A percentile compares a stretch with the other conserved stretches of the same genome.
phyloP scores from a whole-genome alignment of 2,329 filamentous ascomycete genomes.

The Penicillium sclerotigenum region DNA sequence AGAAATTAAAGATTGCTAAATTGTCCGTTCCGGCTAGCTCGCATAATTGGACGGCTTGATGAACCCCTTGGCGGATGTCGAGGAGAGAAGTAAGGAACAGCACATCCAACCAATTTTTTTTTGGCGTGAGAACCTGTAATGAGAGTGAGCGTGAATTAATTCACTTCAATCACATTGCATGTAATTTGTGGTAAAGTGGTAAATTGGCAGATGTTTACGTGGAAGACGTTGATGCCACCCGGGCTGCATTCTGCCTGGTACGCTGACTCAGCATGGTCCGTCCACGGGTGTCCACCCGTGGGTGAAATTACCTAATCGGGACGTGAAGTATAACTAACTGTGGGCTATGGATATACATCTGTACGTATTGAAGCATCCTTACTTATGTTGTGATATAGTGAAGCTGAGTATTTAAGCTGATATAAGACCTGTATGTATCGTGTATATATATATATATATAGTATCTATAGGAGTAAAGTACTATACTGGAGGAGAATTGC shows the following conservation, averaged over 20 bases:
- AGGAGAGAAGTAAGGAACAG: not conserved
- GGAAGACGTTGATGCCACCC: not conserved
- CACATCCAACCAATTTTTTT: not conserved
- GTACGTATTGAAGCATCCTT: not conserved
- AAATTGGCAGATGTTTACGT: not conserved
- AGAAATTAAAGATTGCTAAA: not conserved
- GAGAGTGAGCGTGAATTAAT: not conserved
- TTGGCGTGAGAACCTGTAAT: not conserved
- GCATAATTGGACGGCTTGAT: constrained; percentile 6
- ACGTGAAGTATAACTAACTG: not conserved
- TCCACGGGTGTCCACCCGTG: too few relatives aligned
- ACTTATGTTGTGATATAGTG: not conserved
- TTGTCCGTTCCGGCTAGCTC: not conserved
- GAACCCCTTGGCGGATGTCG: not conserved
- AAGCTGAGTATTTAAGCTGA: not conserved
- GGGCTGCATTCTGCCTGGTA: too few relatives aligned
- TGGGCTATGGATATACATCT: not conserved
- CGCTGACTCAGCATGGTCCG: constrained; percentile 1
- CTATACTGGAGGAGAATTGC: too few relatives aligned
- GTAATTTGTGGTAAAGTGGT: not conserved
- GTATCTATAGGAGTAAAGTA: too few relatives aligned
- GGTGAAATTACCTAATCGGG: not conserved
- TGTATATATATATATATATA: too few relatives aligned
- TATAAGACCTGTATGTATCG: not conserved
- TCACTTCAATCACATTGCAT: not conserved